Base-by-base conservation (phyloP, 768 basidiomycete genomes). In the Hortiboletus campestris region DNA sequence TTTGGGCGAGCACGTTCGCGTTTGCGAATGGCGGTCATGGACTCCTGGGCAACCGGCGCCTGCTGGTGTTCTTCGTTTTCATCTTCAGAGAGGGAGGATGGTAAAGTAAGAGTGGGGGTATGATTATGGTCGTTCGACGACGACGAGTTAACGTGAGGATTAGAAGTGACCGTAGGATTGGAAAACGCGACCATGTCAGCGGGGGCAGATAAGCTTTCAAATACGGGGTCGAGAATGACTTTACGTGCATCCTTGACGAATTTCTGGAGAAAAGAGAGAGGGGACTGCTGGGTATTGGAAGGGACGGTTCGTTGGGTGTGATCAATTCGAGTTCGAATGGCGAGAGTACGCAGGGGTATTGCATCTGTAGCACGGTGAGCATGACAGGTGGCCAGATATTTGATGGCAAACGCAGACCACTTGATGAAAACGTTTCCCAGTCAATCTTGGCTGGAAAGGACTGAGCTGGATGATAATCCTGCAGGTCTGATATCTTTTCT, bases 401-500 rank as follows among this genome's bases (percentile, higher is more conserved):
- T 45, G 35, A 25, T 46, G 46, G 42, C 20, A 25, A 52, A 36
- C 19, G 67, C 75, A 47, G 65, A 89, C 88, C 87, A 61, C 75
- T 74, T 7, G 75, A 74, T 11, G 77, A 74, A 64, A 84, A 89
- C 2, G 80, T 63, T 12, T 77, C 68, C 89, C 89, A 91, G 59
- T 89, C 75, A 44, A 90, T 74, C 32, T 76, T 75, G 53, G 77
- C 66, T 4, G 83, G 81, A 34, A 69, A 63, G 48, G 60, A 60
- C 6, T 82, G 63, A 2, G 65, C 62, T 2, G 81, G 72, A 22
- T 74, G 71, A 34, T 77, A 76, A 51, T 80, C 79, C 0, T 70
- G 65, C 47, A 80, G 71, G 35, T 78, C 75, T 56, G 79, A 80
- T 43, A 86, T 57, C 47, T 60, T 64, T 59, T 75, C 72, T 34